Base-by-base conservation (phyloP, 1,284 basidiomycete genomes). In the Porodaedalea pini region DNA sequence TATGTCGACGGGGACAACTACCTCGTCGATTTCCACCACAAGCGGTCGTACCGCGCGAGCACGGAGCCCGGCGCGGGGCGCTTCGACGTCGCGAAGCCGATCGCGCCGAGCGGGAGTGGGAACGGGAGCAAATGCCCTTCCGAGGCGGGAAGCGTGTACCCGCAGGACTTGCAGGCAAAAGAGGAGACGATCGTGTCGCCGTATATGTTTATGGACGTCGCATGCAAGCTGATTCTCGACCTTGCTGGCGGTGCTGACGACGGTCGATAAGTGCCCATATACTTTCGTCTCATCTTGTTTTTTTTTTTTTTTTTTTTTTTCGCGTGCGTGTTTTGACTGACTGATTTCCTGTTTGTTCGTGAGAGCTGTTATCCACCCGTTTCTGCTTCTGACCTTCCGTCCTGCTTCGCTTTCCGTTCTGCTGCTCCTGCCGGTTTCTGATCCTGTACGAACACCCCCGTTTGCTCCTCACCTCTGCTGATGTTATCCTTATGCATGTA, bases 11-110 rank as follows among this genome's bases (percentile, higher is more conserved):
- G 88, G 34, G 85, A 89, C 69, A 98, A 98, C 74, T 99, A 98
- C 72, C 82, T 99, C 31, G 97, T 99, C 61, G 96, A 99, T 70
- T 99, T 99, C 75, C 86, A 97, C 66, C 96, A 98, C 75, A 91
- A 98, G 69, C 93, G 92, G 66, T 92, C 95, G 60, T 94, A 94
- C 71, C 77, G 79, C 66, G 81, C 86, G 7, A 80, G 80, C 5
- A 77, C 73, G 17, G 83, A 83, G 54, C 77, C 78, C 1, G 84
- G 76, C 4, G 83, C 85, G 25, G 84, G 80, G 23, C 84, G 78
- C 64, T 90, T 85, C 62, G 86, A 87, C 63, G 82, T 85, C 76
- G 80, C 78, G 19, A 71, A 48, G 55, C 68, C 34, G 69, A 81
- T 70, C 4, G 68, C 73, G 31, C 69, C 80, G 29, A 79, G 79